Evolutionary conservation across 345 rosid genomes (phyloP).

Genomic region (Pistacia integerrima): DNA sequence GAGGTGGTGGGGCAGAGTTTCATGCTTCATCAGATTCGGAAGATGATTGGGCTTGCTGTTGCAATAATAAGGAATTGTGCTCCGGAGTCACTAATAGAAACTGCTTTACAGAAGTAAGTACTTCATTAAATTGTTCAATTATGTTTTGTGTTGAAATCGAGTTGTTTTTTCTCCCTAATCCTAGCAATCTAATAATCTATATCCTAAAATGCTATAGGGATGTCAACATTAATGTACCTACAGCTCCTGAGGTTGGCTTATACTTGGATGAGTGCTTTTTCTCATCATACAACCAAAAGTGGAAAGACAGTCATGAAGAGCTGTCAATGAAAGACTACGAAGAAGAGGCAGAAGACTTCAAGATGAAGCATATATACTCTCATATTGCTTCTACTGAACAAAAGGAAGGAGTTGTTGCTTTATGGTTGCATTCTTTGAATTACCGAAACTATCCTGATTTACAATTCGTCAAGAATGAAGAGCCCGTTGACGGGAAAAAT

Average conservation of each 20-base stretch:
- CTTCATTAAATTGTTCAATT: not conserved
- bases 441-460: conserved; percentile 82
- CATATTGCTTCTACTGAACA: conserved; percentile 82
- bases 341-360: conserved; percentile 76
- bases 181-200: not conserved
- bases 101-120: conserved; percentile 72
- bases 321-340: conserved; percentile 73
- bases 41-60: conserved; percentile 92
- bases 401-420: conserved; percentile 75
- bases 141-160: not conserved
- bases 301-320: conserved; percentile 85
- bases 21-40: conserved; percentile 98
- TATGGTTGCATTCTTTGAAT: conserved; percentile 97
- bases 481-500: not conserved
- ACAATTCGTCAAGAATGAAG: conserved; percentile 11
- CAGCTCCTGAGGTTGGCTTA: conserved; percentile 96
- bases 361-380: conserved; percentile 77
- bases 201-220: conserved; percentile 43
- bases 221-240: conserved; percentile 70
- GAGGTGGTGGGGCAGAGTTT: conserved; percentile 98
- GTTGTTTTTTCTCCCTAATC: not conserved
- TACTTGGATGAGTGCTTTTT: conserved; percentile 95
- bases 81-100: conserved; percentile 60
- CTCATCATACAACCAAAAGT: conserved; percentile 76
- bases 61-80: conserved; percentile 86